phyloP scores from a whole-genome alignment of 345 rosid species.

The Gossypium ekmanianum region DNA sequence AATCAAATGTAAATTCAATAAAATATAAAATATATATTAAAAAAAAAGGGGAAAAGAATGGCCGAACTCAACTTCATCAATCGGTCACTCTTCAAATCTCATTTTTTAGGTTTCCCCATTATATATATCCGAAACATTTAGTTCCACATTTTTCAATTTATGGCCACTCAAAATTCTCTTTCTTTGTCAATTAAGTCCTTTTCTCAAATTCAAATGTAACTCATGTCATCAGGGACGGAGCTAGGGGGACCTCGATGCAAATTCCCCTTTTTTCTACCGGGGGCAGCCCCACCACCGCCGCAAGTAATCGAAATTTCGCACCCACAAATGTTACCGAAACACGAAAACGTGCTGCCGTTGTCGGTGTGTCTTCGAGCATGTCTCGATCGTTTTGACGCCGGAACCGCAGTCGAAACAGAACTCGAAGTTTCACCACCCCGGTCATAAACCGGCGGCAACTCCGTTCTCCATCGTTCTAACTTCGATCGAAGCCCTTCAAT shows the following conservation, averaged over 20 bases:
- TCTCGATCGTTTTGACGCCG: conserved; percentile 13
- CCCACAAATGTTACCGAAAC: conserved; percentile 67
- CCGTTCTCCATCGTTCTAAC: conserved; percentile 73
- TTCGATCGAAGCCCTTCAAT: conserved; percentile 78
- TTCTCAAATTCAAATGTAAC: conserved; percentile 23
- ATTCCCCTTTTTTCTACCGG: conserved; percentile 22
- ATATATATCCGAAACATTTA: neutral
- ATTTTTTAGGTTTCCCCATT: neutral
- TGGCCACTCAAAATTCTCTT: neutral
- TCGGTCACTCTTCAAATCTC: neutral
- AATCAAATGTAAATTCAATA: no score
- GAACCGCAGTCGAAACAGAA: conserved; percentile 18
- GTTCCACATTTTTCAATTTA: neutral
- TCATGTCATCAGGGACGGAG: conserved; percentile 11
- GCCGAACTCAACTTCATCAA: neutral
- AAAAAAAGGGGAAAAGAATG: neutral
- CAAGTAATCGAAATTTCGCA: conserved; percentile 64
- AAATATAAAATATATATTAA: no score
- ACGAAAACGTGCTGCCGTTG: conserved; percentile 46
- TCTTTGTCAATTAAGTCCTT: neutral
- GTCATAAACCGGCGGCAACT: conserved; percentile 65
- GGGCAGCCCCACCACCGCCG: conserved; percentile 31
- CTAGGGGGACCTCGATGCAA: neutral
- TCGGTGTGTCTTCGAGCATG: conserved; percentile 39
- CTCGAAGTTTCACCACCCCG: conserved; percentile 32